Percentiles rank a stretch among this genome's conserved stretches.
Evolutionary conservation across 2,329 filamentous ascomycete species (phyloP).

Genomic region (Lasiodiplodia theobromae): DNA sequence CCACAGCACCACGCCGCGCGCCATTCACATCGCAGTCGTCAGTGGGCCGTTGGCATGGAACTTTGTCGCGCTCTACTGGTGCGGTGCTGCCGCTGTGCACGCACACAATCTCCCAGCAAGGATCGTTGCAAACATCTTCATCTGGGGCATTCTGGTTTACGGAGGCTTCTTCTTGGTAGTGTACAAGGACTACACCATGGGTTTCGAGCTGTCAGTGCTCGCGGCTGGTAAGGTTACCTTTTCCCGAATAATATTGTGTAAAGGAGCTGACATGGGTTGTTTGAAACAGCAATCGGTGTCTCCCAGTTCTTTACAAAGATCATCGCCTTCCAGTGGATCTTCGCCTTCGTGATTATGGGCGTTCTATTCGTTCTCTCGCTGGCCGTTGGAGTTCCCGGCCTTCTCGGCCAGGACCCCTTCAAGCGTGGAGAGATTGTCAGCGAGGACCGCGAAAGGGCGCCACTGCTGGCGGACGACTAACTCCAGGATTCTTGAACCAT

Average conservation of each 20-base stretch:
- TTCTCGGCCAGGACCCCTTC: slow-evolving; percentile 66
- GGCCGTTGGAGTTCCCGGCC: slow-evolving; percentile 68
- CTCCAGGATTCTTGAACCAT: not conserved
- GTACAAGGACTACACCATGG: slow-evolving; percentile 80
- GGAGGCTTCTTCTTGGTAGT: slow-evolving; percentile 77
- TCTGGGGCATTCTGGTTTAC: slow-evolving; percentile 82
- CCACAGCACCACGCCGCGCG: slow-evolving; percentile 72
- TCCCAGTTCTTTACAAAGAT: slow-evolving; percentile 76
- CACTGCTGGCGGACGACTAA: slow-evolving; percentile 56
- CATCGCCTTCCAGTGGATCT: slow-evolving; percentile 89
- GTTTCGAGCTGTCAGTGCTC: slow-evolving; percentile 78
- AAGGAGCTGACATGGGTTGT: not conserved
- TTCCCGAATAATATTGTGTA: not conserved
- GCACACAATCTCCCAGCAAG: slow-evolving; percentile 71
- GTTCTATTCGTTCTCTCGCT: slow-evolving; percentile 74
- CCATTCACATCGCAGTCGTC: slow-evolving; percentile 78
- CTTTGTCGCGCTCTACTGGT: slow-evolving; percentile 87
- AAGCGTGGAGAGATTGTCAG: slow-evolving; percentile 52
- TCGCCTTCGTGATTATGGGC: slow-evolving; percentile 83
- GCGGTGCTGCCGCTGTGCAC: slow-evolving; percentile 80
- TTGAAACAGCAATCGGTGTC: slow-evolving; percentile 68
- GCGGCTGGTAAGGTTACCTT: slow-evolving; percentile 65
- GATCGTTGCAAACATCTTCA: slow-evolving; percentile 84
- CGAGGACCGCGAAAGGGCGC: slow-evolving; percentile 62
- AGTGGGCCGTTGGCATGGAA: slow-evolving; percentile 85